Evolutionary conservation across 2,329 filamentous ascomycete species (phyloP).

Genomic region (Phaeomoniella chlamydospora): DNA sequence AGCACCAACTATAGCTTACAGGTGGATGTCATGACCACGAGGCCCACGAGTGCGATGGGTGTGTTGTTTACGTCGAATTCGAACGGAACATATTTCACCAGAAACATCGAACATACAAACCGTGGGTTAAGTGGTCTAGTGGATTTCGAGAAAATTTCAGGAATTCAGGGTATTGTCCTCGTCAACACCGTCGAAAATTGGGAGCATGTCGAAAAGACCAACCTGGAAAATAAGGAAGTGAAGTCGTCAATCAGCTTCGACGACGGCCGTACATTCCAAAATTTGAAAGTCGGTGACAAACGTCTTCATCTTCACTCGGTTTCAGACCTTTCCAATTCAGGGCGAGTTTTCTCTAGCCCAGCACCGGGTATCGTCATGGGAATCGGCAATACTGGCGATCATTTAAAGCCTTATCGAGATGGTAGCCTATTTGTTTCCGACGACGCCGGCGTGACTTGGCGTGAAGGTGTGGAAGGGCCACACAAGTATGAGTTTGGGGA

Average conservation of each 20-base stretch:
- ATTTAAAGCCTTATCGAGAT: slow-evolving; percentile 55
- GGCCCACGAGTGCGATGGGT: slow-evolving; percentile 58
- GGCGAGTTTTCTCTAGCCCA: slow-evolving; percentile 81
- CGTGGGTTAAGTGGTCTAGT: slow-evolving; percentile 61
- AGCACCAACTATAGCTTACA: slow-evolving; percentile 97
- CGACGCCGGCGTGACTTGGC: slow-evolving; percentile 80
- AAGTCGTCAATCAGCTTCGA: slow-evolving; percentile 84
- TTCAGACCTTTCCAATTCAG: slow-evolving; percentile 67
- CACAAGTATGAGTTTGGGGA: slow-evolving; percentile 97
- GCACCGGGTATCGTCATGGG: slow-evolving; percentile 91
- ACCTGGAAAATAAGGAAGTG: slow-evolving; percentile 47
- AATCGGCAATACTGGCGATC: slow-evolving; percentile 73
- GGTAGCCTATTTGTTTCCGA: slow-evolving; percentile 80
- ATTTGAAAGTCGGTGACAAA: slow-evolving; percentile 52
- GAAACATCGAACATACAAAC: slow-evolving; percentile 86
- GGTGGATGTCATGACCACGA: slow-evolving; percentile 71
- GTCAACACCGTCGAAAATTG: slow-evolving; percentile 84
- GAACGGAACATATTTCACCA: slow-evolving; percentile 89
- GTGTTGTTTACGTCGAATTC: slow-evolving; percentile 92
- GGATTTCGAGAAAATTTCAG: slow-evolving; percentile 87
- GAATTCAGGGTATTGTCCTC: slow-evolving; percentile 83
- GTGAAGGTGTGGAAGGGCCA: slow-evolving; percentile 54
- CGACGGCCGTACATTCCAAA: slow-evolving; percentile 74
- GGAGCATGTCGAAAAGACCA: slow-evolving; percentile 50
- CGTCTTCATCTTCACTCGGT: slow-evolving; percentile 82